Conservation (phyloP, 2,329 filamentous ascomycete species). For the Blastomyces percursus region DNA sequence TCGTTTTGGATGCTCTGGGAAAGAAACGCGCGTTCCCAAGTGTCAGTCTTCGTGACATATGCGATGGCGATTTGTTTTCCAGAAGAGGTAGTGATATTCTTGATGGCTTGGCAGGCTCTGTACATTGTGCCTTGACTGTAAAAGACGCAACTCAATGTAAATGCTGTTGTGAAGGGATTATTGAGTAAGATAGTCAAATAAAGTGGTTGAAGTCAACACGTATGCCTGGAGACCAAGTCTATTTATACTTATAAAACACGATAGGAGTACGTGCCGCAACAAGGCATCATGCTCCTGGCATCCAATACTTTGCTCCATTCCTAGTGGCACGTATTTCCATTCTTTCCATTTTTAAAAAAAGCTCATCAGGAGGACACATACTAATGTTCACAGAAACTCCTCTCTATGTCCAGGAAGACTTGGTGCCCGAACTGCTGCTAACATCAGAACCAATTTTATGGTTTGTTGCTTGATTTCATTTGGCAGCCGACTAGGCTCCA, state of each 20-base stretch:
- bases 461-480: too few species aligned
- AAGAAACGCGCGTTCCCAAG: slow-evolving; percentile 1
- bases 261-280: not conserved
- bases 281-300: too few species aligned
- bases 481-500: too few species aligned
- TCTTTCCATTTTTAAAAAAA: not conserved
- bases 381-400: not conserved
- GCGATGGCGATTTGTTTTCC: slow-evolving; percentile 5
- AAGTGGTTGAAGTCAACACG: slow-evolving; percentile 1
- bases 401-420: not conserved
- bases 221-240: not conserved
- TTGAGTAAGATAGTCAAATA: not conserved
- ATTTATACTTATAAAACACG: slow-evolving; percentile 1
- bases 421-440: not conserved
- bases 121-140: not conserved
- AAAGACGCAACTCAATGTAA: not conserved
- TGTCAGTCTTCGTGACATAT: slow-evolving; percentile 5
- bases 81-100: slow-evolving; percentile 4
- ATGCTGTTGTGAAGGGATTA: slow-evolving; percentile 2
- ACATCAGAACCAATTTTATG: not conserved
- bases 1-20: slow-evolving; percentile 3
- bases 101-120: slow-evolving; percentile 7
- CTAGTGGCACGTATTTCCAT: not conserved
- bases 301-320: not conserved
- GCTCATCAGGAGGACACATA: not conserved